Evolutionary conservation across 2,329 filamentous ascomycete species (phyloP), one percentile per base, ranked within the genome.

Genomic region (Triangularia setosa): DNA sequence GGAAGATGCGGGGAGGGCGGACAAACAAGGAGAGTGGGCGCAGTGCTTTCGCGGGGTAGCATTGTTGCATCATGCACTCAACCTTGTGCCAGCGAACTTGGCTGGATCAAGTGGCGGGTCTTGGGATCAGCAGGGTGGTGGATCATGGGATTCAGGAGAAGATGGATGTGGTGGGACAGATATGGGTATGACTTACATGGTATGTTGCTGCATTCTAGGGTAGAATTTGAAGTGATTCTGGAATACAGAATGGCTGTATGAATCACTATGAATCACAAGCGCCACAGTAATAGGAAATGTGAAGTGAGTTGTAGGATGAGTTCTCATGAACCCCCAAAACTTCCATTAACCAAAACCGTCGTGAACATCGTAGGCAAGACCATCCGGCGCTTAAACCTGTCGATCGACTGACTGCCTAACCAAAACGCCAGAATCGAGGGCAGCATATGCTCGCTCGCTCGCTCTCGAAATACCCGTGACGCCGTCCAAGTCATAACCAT

Each of bases 261-360:
- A 12, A 48, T 21, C 40, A 21, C 18, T 40, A 40, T n/a, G 14
- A 12, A 48, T 21, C 40, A 21, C 18, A n/a, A 40, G 35, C 14
- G 14, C 4, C 4, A 21, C n/a, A 48, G n/a, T 4, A 18, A 48
- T 21, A 2, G 7, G 40, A 48, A 23, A 6, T 48, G 40, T 21
- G 12, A 48, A 8, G 40, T 21, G 7, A 48, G 9, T 21, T 48
- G 40, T 48, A 48, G 40, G 40, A 48, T 18, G 40, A 48, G 40
- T 18, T 48, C 40, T 48, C 40, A 48, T 21, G 24, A 30, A 21
- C 30, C 57, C 14, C 30, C 21, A 60, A 33, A 48, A 18, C 18
- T n/a, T 18, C 28, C 33, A 33, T 33, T 58, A 61, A 25, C 56
- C 65, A 66, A 64, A 59, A 33, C 35, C 44, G 28, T 9, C 27